A percentile compares a stretch with the other conserved stretches of the same genome.
Evolutionary conservation across 192 early-diverging fungal species (phyloP).

Genomic region (Chytriomyces confervae): DNA sequence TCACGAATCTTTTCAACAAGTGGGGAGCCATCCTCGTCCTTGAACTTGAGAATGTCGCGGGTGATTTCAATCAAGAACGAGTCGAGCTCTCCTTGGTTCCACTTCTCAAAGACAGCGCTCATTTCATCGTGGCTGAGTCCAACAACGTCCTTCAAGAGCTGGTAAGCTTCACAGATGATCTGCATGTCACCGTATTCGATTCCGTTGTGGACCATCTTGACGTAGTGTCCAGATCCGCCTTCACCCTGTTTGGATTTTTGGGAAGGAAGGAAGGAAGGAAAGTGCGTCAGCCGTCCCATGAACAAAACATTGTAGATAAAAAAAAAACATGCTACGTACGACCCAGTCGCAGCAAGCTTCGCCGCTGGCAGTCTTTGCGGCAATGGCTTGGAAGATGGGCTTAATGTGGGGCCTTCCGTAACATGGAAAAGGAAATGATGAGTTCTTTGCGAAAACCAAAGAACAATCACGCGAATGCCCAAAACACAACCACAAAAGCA

Average conservation of each 20-base stretch:
- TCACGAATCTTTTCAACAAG: constrained; percentile 95
- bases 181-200: constrained; percentile 99
- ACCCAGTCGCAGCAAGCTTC: constrained; percentile 99
- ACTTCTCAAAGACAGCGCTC: constrained; percentile 84
- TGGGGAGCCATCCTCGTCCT: constrained; percentile 85
- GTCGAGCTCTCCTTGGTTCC: constrained; percentile 98
- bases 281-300: not conserved
- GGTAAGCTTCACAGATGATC: constrained; percentile 96
- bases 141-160: constrained; percentile 88
- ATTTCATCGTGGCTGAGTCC: constrained; percentile 85
- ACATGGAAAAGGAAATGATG: not conserved
- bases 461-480: not conserved
- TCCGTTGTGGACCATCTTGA: constrained; percentile 99
- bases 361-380: constrained; percentile 84
- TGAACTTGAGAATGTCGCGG: constrained; percentile 89
- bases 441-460: not conserved
- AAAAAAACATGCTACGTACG: constrained; percentile 39
- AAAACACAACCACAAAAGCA: not conserved
- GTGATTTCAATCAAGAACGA: constrained; percentile 98
- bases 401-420: constrained; percentile 76
- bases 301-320: not conserved
- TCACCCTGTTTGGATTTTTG: constrained; percentile 57
- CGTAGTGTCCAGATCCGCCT: constrained; percentile 96
- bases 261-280: not conserved
- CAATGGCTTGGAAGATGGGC: constrained; percentile 95